These are phyloP conservation scores for Roridomyces roridus DNA, from an alignment of 768 basidiomycete genomes.

Conservation along the genomic window DNA sequence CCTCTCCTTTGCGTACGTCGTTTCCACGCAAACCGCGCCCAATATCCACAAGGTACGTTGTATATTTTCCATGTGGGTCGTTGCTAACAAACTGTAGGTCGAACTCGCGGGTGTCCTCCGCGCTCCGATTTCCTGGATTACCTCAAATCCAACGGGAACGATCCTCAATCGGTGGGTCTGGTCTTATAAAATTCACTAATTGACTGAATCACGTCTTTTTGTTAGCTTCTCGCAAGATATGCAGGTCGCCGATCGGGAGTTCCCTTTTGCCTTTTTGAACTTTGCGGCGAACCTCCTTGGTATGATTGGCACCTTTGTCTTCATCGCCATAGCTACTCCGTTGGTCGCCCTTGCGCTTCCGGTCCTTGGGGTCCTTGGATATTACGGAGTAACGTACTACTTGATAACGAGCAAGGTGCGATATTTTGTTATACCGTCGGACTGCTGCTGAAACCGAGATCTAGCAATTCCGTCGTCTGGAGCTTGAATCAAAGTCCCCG, in stretches of 20 bases:
- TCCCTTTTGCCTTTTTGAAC: constrained; percentile 16
- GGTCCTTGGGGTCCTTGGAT: background rate
- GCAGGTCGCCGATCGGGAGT: constrained; percentile 12
- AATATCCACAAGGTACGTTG: constrained; percentile 4
- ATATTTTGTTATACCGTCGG: too few relatives aligned
- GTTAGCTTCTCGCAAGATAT: constrained; percentile 23
- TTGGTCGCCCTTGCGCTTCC: constrained; percentile 13
- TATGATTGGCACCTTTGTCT: constrained; percentile 8
- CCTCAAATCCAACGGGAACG: constrained; percentile 13
- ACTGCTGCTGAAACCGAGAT: too few relatives aligned
- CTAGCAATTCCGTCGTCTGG: constrained; percentile 19
- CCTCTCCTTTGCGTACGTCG: background rate
- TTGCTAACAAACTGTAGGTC: background rate
- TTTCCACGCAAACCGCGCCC: constrained; percentile 10
- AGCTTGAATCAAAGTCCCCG: constrained; percentile 14
- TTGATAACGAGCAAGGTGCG: constrained; percentile 20
- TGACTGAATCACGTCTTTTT: background rate
- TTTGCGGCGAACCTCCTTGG: constrained; percentile 1
- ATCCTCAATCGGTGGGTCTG: constrained; percentile 15
- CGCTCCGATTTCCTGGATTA: constrained; percentile 19
- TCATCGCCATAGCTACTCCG: constrained; percentile 12
- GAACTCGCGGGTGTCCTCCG: constrained; percentile 13
- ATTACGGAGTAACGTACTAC: constrained; percentile 11
- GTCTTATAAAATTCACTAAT: background rate
- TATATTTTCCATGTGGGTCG: too few relatives aligned